phyloP scores from a whole-genome alignment of 352 stramenopile genomes.

The Phytophthora constricta region DNA sequence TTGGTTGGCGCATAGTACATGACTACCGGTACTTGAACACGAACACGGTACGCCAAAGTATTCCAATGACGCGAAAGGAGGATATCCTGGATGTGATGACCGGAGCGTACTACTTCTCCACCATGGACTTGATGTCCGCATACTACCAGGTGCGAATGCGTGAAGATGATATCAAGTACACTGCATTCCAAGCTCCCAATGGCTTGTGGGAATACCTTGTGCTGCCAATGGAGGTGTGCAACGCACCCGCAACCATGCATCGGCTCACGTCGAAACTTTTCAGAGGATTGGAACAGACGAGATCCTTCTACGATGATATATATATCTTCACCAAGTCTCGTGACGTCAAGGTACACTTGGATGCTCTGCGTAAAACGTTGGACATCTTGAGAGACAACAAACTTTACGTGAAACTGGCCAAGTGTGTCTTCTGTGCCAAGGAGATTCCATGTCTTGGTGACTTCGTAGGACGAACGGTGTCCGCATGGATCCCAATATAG shows the following conservation, averaged over 20 bases:
- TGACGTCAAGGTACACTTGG: not conserved
- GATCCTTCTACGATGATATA: slow-evolving; percentile 2
- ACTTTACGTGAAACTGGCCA: slow-evolving; percentile 16
- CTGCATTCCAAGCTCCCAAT: not conserved
- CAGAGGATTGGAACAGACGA: not conserved
- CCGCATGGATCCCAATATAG: slow-evolving; percentile 17
- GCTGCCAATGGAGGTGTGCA: not conserved
- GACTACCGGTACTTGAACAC: slow-evolving; percentile 13
- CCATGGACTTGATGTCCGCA: slow-evolving; percentile 2
- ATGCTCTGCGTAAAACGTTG: not conserved
- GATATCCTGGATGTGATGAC: not conserved
- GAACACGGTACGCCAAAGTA: slow-evolving; percentile 9
- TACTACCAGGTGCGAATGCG: slow-evolving; percentile 1
- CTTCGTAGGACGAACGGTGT: slow-evolving; percentile 20
- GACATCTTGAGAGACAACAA: not conserved
- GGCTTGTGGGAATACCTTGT: slow-evolving; percentile 8
- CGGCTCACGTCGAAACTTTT: not conserved
- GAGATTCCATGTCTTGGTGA: slow-evolving; percentile 25
- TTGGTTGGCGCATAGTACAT: slow-evolving; percentile 31
- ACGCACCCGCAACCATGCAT: not conserved
- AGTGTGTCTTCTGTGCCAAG: slow-evolving; percentile 15
- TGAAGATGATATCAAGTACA: slow-evolving; percentile 1
- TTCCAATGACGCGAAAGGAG: slow-evolving; percentile 5
- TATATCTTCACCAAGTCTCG: not conserved
- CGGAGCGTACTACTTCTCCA: slow-evolving; percentile 2